Evolutionary conservation across 2,329 filamentous ascomycete species (phyloP).

Genomic region (Xylariomycetidae sp.): DNA sequence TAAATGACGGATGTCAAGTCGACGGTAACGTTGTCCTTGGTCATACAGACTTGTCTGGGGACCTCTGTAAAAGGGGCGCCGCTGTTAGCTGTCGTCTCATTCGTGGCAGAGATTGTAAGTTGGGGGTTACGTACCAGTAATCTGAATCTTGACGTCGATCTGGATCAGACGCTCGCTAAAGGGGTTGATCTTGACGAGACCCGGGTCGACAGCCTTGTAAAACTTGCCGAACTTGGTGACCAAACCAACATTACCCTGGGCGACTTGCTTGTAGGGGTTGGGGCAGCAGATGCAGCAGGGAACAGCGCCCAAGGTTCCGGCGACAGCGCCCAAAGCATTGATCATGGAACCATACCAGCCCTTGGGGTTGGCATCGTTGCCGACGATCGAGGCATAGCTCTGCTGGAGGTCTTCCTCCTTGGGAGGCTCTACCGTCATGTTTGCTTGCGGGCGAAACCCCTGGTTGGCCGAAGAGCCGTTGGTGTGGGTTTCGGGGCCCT

Average conservation of each 20-base stretch:
- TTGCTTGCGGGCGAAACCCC: slow-evolving; percentile 44
- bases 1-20: slow-evolving; percentile 96
- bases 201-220: slow-evolving; percentile 91
- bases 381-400: slow-evolving; percentile 63
- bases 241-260: slow-evolving; percentile 89
- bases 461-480: slow-evolving; percentile 6
- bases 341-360: slow-evolving; percentile 88
- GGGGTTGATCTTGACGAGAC: slow-evolving; percentile 95
- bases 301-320: slow-evolving; percentile 78
- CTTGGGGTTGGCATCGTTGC: slow-evolving; percentile 62
- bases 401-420: slow-evolving; percentile 78
- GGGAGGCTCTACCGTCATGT: slow-evolving; percentile 73
- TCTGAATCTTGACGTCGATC: slow-evolving; percentile 99
- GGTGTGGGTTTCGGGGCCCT: slow-evolving; percentile 3
- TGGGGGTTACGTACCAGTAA: slow-evolving; percentile 48
- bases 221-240: slow-evolving; percentile 95
- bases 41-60: slow-evolving; percentile 96
- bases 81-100: slow-evolving; percentile 2
- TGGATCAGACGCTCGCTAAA: slow-evolving; percentile 84
- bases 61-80: slow-evolving; percentile 53
- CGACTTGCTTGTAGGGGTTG: slow-evolving; percentile 90
- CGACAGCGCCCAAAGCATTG: slow-evolving; percentile 63
- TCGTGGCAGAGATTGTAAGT: slow-evolving; percentile 4
- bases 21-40: slow-evolving; percentile 96
- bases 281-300: slow-evolving; percentile 90